Evolutionary conservation across 2,329 filamentous ascomycete species (phyloP), one percentile per base, ranked within the genome.

Genomic region (Hypoxylon sp.): DNA sequence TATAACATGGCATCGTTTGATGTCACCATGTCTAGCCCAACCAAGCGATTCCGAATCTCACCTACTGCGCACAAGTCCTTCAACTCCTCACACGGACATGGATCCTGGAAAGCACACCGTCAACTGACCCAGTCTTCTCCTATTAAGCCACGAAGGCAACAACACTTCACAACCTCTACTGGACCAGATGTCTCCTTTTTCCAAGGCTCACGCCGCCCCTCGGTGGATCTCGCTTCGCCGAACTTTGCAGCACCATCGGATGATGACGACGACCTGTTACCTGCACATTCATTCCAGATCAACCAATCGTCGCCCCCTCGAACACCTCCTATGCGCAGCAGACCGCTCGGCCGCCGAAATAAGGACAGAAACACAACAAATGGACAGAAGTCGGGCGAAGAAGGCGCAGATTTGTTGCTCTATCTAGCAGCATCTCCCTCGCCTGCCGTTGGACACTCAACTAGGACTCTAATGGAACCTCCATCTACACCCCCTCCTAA

Each of bases 341-440:
- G 87, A 74, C 78, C 86, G 73, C 67, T 81, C 64, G 80, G 81
- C 71, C 82, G 82, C 69, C 85, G 82, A 64, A 84, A 78, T 78
- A 86, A 82, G 71, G 85, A 85, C 62, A 84, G 83, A 73, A 79
- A 78, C 64, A 75, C 75, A 74, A 79, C 77, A 74, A 79, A 84
- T 57, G 84, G 82, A 51, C 85, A 87, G 24, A 91, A 91, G 77
- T 81, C 85, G 1, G 91, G 90, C 66, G 91, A 96, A 76, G 93
- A 97, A 76, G 94, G 94, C 31, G 92, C 92, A 14, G 92, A 94
- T 78, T 82, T 95, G 39, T 83, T 96, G 24, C 84, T 95, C 42
- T 98, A 95, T 79, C 88, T 98, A 14, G 94, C 94, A 53, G 93
- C 94, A 57, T 98, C 95, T 5, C 96, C 96, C 0, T 97, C 94